phyloP scores from a whole-genome alignment of 116 monocot species.

The Trichopus zeylanicus region DNA sequence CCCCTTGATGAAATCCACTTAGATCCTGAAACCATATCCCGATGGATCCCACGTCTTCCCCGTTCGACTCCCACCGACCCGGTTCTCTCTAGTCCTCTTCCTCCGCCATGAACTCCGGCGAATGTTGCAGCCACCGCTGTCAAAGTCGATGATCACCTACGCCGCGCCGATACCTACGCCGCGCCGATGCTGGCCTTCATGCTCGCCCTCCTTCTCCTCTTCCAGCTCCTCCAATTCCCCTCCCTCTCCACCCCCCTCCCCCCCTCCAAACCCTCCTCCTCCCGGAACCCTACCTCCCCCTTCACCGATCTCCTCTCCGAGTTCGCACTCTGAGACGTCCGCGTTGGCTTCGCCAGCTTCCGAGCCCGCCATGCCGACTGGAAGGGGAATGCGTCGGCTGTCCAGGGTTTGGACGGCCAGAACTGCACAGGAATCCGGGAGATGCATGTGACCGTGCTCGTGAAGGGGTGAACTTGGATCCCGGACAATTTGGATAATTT shows the following conservation, averaged over 20 bases:
- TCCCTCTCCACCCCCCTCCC: conserved; percentile 23
- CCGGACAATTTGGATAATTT: conserved; percentile 81
- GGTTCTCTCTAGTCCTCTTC: too few relatives aligned
- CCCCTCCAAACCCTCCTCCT: conserved; percentile 8
- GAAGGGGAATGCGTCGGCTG: conserved; percentile 33
- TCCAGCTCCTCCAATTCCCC: conserved; percentile 33
- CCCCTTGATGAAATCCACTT: too few relatives aligned
- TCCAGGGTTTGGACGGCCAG: conserved; percentile 19
- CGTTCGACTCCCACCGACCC: too few relatives aligned
- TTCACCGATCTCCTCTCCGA: conserved; percentile 60
- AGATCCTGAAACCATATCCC: too few relatives aligned
- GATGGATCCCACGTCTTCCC: too few relatives aligned
- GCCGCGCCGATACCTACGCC: too few relatives aligned
- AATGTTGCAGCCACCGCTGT: too few relatives aligned
- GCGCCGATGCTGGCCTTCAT: conserved; percentile 39
- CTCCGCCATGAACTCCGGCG: too few relatives aligned
- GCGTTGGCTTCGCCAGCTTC: conserved; percentile 57
- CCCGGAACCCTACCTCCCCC: conserved; percentile 10
- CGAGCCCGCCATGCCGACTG: conserved; percentile 15
- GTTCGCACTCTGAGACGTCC: conserved; percentile 53
- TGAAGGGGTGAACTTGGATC: conserved; percentile 96
- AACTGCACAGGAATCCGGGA: conserved; percentile 11
- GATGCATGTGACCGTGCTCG: conserved; percentile 55
- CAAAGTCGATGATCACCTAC: too few relatives aligned
- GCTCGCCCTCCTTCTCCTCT: conserved; percentile 38